Evolutionary conservation across 1,284 basidiomycete species (phyloP).

Genomic region (Termitomyces sp.): DNA sequence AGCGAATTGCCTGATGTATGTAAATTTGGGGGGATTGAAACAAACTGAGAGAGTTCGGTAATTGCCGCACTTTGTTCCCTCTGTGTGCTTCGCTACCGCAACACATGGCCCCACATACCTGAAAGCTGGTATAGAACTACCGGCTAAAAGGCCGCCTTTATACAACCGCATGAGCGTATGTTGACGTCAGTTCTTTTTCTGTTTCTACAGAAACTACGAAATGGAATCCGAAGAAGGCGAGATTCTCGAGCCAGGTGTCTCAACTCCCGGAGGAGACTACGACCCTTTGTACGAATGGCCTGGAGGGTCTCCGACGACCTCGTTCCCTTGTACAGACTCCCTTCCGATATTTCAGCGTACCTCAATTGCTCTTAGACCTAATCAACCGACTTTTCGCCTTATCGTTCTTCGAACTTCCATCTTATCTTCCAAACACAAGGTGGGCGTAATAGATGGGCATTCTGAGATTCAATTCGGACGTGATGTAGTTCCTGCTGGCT

Average conservation of each 20-base stretch:
- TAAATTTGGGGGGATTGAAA: too few species aligned
- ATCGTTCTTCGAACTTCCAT: conserved; percentile 47
- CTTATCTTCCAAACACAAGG: conserved; percentile 41
- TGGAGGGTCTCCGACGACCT: conserved; percentile 26
- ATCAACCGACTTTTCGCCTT: conserved; percentile 45
- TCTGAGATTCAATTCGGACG: conserved; percentile 66
- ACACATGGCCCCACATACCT: conserved; percentile 4
- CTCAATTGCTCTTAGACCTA: conserved; percentile 12
- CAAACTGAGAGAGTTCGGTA: background rate
- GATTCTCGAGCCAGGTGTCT: conserved; percentile 18
- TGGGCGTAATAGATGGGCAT: conserved; percentile 61
- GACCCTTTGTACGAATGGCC: conserved; percentile 57
- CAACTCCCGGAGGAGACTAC: conserved; percentile 25
- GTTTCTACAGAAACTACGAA: conserved; percentile 6
- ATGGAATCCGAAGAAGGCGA: conserved; percentile 27
- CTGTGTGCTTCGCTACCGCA: background rate
- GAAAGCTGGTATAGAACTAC: conserved; percentile 6
- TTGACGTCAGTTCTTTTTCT: conserved; percentile 4
- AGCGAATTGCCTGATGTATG: background rate
- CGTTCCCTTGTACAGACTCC: conserved; percentile 2
- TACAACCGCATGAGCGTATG: conserved; percentile 3
- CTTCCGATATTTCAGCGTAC: conserved; percentile 10
- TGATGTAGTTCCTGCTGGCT: conserved; percentile 47
- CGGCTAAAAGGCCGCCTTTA: background rate
- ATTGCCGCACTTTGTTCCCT: background rate